Percentiles rank a stretch among this genome's conserved stretches.
Evolutionary conservation across 2,329 filamentous ascomycete genomes (phyloP).

Genomic region (Penicillium sp.): DNA sequence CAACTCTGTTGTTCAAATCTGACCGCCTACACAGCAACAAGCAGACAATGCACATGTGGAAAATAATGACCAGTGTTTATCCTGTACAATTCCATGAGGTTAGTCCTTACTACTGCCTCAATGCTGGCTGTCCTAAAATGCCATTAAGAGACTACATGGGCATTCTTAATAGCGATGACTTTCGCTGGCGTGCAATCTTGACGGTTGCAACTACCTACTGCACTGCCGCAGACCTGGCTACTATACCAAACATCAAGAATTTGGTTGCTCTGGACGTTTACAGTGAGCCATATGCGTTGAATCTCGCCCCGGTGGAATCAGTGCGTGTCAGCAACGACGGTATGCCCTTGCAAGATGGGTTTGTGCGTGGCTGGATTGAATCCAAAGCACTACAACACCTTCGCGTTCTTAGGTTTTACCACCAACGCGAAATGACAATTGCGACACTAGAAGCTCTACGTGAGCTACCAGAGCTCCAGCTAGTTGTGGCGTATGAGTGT

Average conservation of each 20-base stretch:
- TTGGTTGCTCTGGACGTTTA: slow-evolving; percentile 42
- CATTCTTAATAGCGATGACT: slow-evolving; percentile 32
- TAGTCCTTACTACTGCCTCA: slow-evolving; percentile 32
- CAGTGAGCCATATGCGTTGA: slow-evolving; percentile 19
- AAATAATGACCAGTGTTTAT: slow-evolving; percentile 42
- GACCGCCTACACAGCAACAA: slow-evolving; percentile 28
- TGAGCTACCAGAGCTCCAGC: slow-evolving; percentile 37
- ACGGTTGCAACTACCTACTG: slow-evolving; percentile 36
- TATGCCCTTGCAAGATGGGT: slow-evolving; percentile 38
- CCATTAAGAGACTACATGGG: slow-evolving; percentile 38
- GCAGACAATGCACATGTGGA: slow-evolving; percentile 47
- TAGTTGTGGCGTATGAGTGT: slow-evolving; percentile 38
- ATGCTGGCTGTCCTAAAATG: slow-evolving; percentile 31
- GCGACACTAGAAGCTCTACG: slow-evolving; percentile 37
- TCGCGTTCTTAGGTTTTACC: slow-evolving; percentile 36
- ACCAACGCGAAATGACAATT: slow-evolving; percentile 34
- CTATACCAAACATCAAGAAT: slow-evolving; percentile 41
- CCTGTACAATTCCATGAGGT: slow-evolving; percentile 34
- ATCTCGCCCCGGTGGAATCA: slow-evolving; percentile 2
- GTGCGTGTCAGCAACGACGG: slow-evolving; percentile 11
- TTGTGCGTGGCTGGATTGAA: slow-evolving; percentile 46
- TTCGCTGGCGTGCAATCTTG: slow-evolving; percentile 39
- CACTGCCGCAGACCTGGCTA: slow-evolving; percentile 38
- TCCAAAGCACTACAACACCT: slow-evolving; percentile 40
- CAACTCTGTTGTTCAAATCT: not conserved